Percentiles rank a stretch among this genome's conserved stretches.
Conservation (phyloP, 139 green algal species). For the Chlamydomonas sp. region DNA sequence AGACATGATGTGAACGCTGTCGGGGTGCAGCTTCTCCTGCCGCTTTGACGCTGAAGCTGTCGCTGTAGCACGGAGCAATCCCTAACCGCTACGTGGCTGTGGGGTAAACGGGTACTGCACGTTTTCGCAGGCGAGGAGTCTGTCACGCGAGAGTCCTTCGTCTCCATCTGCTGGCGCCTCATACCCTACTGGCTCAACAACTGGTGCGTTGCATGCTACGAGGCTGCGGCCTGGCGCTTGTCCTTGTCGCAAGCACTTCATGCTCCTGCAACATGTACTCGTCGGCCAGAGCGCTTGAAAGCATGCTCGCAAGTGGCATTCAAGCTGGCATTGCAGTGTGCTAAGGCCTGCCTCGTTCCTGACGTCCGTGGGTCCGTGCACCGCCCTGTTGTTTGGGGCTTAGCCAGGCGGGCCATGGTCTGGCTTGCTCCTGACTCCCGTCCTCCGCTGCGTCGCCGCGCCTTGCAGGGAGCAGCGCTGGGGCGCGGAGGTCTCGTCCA, state of each 20-base stretch:
- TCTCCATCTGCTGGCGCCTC: constrained; percentile 86
- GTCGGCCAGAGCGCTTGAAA: too few relatives aligned
- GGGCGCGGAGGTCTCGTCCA: constrained; percentile 65
- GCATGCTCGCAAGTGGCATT: too few relatives aligned
- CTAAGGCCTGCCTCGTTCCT: too few relatives aligned
- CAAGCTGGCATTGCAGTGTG: too few relatives aligned
- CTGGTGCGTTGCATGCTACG: constrained; percentile 51
- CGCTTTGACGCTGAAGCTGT: neutral
- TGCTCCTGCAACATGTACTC: too few relatives aligned
- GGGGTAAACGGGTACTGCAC: neutral
- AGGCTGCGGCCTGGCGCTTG: too few relatives aligned
- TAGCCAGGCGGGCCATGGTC: too few relatives aligned
- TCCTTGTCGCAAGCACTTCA: too few relatives aligned
- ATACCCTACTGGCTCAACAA: constrained; percentile 92
- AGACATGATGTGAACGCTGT: neutral
- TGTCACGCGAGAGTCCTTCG: constrained; percentile 80
- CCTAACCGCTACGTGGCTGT: neutral
- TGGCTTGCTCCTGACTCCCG: too few relatives aligned
- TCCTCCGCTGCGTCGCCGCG: too few relatives aligned
- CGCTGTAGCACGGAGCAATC: neutral
- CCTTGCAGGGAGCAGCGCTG: constrained; percentile 67
- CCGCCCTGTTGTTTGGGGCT: too few relatives aligned
- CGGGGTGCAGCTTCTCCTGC: neutral
- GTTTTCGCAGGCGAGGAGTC: constrained; percentile 79
- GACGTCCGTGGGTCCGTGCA: too few relatives aligned